Evolutionary conservation across 129 eudicot genomes (phyloP), one percentile per base, ranked within the genome.

Genomic region (Flaveria sonorensis): DNA sequence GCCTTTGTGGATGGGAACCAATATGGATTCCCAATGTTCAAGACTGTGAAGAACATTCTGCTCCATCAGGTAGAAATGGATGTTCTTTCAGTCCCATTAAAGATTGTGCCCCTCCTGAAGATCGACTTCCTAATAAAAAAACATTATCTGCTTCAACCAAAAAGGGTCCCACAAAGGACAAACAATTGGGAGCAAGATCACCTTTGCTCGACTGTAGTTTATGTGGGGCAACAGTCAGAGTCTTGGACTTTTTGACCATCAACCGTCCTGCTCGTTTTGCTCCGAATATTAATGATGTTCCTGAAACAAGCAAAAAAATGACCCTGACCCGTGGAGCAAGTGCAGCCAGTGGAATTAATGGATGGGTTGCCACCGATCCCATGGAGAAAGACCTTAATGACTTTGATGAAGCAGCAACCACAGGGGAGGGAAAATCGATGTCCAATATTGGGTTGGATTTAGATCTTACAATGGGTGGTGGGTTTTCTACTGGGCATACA

Each of bases 1-100:
- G 97, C 86, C 85, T 93, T 52, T 93, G 98, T 82, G 96, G 96
- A 30, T 93, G 96, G 96, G 96, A 90, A 74, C 96, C 98, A 2
- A 90, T 92, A 76, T 93, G 96, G 96, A 91, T 87, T 71, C 89
- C 87, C 59, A 85, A 85, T 81, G 81, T 87, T 72, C 96, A 90
- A 86, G 98, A 93, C 81, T 90, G 90, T 78, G 98, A 93, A 85
- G 98, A 93, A 70, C 86, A 90, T 90, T 88, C 98, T 69, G 96
- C 96, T 73, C 98, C 90, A 79, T 93, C 98, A 32, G 92, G 95
- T 66, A 88, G 92, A 83, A 80, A 86, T 67, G 95, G 94, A 68
- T 84, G 75, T 83, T 92, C 96, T 0, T 81, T 83, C 76, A 90
- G 89, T 67, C 96, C 88, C 64, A 80, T 85, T 32, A 85, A 21